phyloP scores from a whole-genome alignment of 2,329 filamentous ascomycete genomes.

The Talaromyces albobiverticillius region DNA sequence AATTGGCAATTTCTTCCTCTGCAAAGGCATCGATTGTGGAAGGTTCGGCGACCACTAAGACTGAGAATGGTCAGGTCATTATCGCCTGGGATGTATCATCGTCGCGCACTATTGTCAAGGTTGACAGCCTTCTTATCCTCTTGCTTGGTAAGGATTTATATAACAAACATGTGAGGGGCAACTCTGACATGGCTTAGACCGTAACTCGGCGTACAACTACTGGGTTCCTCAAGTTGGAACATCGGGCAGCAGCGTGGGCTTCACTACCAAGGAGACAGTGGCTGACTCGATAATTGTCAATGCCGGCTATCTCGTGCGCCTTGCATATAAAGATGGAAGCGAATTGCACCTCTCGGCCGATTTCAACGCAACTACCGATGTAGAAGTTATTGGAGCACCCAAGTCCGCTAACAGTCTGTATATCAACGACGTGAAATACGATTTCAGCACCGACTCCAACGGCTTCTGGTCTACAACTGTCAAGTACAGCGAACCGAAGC shows the following conservation, averaged over 20 bases:
- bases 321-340: slow-evolving; percentile 53
- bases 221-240: slow-evolving; percentile 40
- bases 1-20: slow-evolving; percentile 33
- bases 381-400: slow-evolving; percentile 67
- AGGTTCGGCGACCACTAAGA: slow-evolving; percentile 32
- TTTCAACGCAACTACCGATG: slow-evolving; percentile 64
- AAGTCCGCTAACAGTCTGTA: slow-evolving; percentile 55
- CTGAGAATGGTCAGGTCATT: slow-evolving; percentile 22
- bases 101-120: slow-evolving; percentile 39
- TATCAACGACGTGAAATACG: slow-evolving; percentile 56
- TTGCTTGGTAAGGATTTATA: slow-evolving; percentile 53
- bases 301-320: slow-evolving; percentile 43
- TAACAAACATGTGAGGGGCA: too few species aligned
- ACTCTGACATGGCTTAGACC: too few species aligned
- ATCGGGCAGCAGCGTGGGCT: slow-evolving; percentile 26
- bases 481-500: slow-evolving; percentile 48
- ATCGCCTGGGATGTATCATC: slow-evolving; percentile 56
- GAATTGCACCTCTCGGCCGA: slow-evolving; percentile 66
- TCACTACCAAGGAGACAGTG: slow-evolving; percentile 26
- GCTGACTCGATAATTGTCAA: slow-evolving; percentile 40
- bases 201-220: slow-evolving; percentile 45
- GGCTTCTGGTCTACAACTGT: slow-evolving; percentile 53
- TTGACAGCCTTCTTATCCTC: slow-evolving; percentile 52
- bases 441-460: slow-evolving; percentile 40
- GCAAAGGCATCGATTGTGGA: slow-evolving; percentile 28